Percentiles rank a stretch among this genome's conserved stretches.
Evolutionary conservation across 768 basidiomycete genomes (phyloP).

Genomic region (Kondoa subrosea): DNA sequence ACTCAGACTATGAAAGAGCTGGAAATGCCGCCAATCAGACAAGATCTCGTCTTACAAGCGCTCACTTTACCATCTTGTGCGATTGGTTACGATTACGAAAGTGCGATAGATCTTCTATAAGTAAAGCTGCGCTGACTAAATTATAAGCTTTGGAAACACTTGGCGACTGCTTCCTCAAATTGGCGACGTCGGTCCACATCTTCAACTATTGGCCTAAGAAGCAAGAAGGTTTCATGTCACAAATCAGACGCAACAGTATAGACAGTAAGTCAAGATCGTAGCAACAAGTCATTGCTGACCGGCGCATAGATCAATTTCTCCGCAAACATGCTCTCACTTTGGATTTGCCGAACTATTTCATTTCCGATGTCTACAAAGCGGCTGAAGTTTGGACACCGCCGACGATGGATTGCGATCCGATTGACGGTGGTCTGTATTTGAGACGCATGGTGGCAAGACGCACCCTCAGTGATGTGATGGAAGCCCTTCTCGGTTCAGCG

Average conservation of each 20-base stretch:
- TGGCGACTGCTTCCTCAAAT: slow-evolving; percentile 41
- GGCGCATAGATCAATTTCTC: slow-evolving; percentile 55
- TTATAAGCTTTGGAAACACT: slow-evolving; percentile 51
- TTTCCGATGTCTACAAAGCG: slow-evolving; percentile 41
- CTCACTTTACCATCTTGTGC: slow-evolving; percentile 53
- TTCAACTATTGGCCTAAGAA: slow-evolving; percentile 50
- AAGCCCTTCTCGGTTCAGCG: slow-evolving; percentile 62
- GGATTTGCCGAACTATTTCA: slow-evolving; percentile 48
- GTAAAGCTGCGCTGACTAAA: not conserved
- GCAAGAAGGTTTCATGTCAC: slow-evolving; percentile 67
- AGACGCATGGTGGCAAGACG: slow-evolving; percentile 46
- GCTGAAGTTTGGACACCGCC: slow-evolving; percentile 44
- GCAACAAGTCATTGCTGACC: slow-evolving; percentile 31
- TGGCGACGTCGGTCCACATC: slow-evolving; percentile 35
- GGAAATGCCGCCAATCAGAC: not conserved
- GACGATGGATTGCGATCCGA: slow-evolving; percentile 34
- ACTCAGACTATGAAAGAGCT: not conserved
- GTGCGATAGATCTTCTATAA: not conserved
- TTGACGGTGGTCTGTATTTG: slow-evolving; percentile 30
- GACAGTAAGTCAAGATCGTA: not conserved
- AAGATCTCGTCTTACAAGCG: slow-evolving; percentile 37
- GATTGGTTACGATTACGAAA: slow-evolving; percentile 60
- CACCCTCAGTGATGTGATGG: slow-evolving; percentile 74
- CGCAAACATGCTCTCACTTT: slow-evolving; percentile 42
- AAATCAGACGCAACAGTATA: slow-evolving; percentile 37